phyloP scores from a whole-genome alignment of 768 basidiomycete genomes.

The Paxillus involutus region DNA sequence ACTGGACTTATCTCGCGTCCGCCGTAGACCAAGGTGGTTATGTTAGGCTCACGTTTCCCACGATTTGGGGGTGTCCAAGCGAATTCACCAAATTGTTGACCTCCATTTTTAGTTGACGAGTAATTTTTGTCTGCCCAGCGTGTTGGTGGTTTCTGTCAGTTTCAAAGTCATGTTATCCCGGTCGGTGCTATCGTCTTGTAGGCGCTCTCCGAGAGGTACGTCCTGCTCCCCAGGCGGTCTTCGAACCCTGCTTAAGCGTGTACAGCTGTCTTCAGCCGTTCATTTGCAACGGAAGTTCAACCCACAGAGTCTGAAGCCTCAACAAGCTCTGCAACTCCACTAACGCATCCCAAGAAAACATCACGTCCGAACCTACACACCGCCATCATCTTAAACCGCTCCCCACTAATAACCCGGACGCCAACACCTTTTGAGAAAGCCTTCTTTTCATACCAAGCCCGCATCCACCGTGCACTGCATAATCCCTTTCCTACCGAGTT shows the following conservation, averaged over 20 bases:
- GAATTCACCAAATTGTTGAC: neutral
- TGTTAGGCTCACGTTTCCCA: slow-evolving; percentile 1
- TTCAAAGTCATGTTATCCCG: slow-evolving; percentile 34
- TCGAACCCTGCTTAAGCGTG: neutral
- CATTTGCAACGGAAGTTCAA: slow-evolving; percentile 44
- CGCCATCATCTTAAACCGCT: slow-evolving; percentile 74
- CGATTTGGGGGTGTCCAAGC: neutral
- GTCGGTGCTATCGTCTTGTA: slow-evolving; percentile 31
- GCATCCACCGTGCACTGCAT: slow-evolving; percentile 80
- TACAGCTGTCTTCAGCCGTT: slow-evolving; percentile 29
- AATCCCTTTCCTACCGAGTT: slow-evolving; percentile 88
- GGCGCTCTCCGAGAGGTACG: slow-evolving; percentile 30
- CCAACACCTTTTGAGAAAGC: slow-evolving; percentile 75
- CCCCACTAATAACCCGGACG: slow-evolving; percentile 72
- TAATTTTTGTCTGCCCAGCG: neutral
- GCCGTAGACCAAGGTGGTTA: neutral
- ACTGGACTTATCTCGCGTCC: neutral
- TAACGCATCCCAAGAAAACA: slow-evolving; percentile 28
- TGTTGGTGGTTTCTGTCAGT: neutral
- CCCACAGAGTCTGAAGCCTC: neutral
- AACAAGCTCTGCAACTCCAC: slow-evolving; percentile 1
- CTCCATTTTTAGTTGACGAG: neutral
- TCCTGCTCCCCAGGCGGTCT: neutral
- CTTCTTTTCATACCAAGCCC: slow-evolving; percentile 81
- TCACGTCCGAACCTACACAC: slow-evolving; percentile 47